Conservation (phyloP, 2,329 filamentous ascomycete genomes). For the Trichoderma citrinoviride region DNA sequence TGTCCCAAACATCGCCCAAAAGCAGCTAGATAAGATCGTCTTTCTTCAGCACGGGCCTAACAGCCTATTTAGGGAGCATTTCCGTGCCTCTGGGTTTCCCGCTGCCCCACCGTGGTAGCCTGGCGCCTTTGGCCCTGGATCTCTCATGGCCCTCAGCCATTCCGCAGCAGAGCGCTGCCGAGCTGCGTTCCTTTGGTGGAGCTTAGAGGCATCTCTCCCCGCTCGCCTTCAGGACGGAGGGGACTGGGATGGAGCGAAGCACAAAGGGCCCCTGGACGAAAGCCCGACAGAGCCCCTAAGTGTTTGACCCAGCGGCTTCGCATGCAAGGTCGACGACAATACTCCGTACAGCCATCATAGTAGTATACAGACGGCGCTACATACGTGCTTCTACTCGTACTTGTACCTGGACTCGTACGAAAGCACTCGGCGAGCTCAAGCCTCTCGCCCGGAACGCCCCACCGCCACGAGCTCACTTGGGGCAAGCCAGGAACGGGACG, state of each 20-base stretch:
- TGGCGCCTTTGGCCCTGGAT: not conserved
- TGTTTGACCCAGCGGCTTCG: slow-evolving; percentile 16
- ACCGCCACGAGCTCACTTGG: slow-evolving; percentile 19
- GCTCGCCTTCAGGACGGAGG: slow-evolving; percentile 11
- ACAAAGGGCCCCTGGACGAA: slow-evolving; percentile 9
- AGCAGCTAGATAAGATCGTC: slow-evolving; percentile 18
- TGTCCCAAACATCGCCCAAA: slow-evolving; percentile 13
- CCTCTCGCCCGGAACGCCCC: slow-evolving; percentile 13
- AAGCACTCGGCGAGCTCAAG: slow-evolving; percentile 13
- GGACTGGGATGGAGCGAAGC: slow-evolving; percentile 12
- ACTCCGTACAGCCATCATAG: not conserved
- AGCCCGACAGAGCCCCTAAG: slow-evolving; percentile 13
- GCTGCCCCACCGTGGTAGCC: slow-evolving; percentile 11
- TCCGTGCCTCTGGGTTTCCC: slow-evolving; percentile 14
- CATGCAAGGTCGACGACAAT: not conserved
- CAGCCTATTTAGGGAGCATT: slow-evolving; percentile 15
- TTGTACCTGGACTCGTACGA: not conserved
- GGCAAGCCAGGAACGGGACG: slow-evolving; percentile 14
- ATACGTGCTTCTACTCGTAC: too few species aligned
- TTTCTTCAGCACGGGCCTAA: slow-evolving; percentile 21
- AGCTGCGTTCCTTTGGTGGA: not conserved
- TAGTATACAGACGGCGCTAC: not conserved
- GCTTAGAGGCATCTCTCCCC: not conserved
- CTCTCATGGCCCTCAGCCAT: not conserved
- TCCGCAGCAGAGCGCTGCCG: slow-evolving; percentile 12